Evolutionary conservation across 2,329 filamentous ascomycete species (phyloP).

Genomic region (Didymella lethalis): DNA sequence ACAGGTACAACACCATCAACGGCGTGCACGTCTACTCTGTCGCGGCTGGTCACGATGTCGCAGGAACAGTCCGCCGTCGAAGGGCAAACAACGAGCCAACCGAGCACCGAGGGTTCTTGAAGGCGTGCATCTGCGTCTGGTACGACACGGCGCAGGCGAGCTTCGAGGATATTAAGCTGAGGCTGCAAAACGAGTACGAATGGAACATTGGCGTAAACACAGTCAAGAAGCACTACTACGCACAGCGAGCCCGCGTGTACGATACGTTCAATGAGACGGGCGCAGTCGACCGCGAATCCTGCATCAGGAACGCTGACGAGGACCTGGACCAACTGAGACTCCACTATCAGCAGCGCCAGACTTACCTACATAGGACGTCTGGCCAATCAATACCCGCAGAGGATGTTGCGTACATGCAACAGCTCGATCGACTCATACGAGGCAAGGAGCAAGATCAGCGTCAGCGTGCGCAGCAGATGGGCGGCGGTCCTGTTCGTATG

Average conservation of each 20-base stretch:
- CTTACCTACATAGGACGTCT: not conserved
- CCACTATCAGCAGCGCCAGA: not conserved
- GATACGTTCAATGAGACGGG: constrained; percentile 1
- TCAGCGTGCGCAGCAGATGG: not conserved
- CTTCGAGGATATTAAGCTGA: constrained; percentile 25
- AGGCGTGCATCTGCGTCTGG: constrained; percentile 30
- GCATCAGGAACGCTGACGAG: not conserved
- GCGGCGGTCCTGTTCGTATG: not conserved
- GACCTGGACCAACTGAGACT: not conserved
- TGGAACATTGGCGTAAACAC: constrained; percentile 27
- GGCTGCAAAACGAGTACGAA: constrained; percentile 17
- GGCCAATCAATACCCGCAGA: not conserved
- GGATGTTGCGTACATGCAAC: not conserved
- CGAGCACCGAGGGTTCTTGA: constrained; percentile 13
- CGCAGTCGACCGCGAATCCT: not conserved
- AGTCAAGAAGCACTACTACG: constrained; percentile 25
- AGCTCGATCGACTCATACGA: not conserved
- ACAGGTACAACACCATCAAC: constrained; percentile 12
- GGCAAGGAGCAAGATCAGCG: not conserved
- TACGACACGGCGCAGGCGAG: constrained; percentile 18
- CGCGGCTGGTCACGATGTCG: not conserved
- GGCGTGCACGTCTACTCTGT: constrained; percentile 2
- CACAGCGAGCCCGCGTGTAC: constrained; percentile 20
- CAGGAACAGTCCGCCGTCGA: not conserved
- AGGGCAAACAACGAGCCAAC: constrained; percentile 1